Conservation (phyloP, 2,329 filamentous ascomycete genomes). For the Fusarium sp. region DNA sequence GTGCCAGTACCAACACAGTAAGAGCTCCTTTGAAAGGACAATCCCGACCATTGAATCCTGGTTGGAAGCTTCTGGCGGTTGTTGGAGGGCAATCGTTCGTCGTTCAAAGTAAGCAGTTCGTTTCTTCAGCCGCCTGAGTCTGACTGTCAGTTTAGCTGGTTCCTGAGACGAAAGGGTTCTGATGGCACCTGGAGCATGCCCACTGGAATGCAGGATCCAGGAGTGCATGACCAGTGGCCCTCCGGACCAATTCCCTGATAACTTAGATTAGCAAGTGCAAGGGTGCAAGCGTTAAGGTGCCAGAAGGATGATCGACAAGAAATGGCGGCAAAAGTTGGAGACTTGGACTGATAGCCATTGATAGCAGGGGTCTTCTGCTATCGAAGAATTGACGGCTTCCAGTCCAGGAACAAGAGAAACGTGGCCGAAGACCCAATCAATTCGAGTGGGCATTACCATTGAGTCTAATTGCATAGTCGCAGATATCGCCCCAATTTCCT, state of each 20-base stretch:
- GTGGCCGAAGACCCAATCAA: conserved; percentile 25
- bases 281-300: conserved; percentile 26
- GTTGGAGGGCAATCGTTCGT: conserved; percentile 19
- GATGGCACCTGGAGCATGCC: conserved; percentile 11
- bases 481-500: conserved; percentile 14
- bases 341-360: conserved; percentile 36
- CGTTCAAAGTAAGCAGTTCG: conserved; percentile 34
- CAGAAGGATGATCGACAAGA: conserved; percentile 36
- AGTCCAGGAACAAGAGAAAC: conserved; percentile 36
- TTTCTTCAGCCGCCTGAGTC: conserved; percentile 14
- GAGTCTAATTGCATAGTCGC: conserved; percentile 31
- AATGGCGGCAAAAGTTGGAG: conserved; percentile 43
- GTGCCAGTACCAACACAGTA: conserved; percentile 25
- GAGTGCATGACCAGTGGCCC: conserved; percentile 46
- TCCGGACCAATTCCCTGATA: conserved; percentile 37
- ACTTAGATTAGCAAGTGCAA: conserved; percentile 37
- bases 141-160: conserved; percentile 26
- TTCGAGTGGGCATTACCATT: conserved; percentile 10
- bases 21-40: conserved; percentile 3
- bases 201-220: conserved; percentile 50
- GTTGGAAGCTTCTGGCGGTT: conserved; percentile 35
- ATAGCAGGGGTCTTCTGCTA: conserved; percentile 28
- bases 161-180: conserved; percentile 33
- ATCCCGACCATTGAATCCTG: conserved; percentile 20
- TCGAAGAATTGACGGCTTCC: conserved; percentile 32